phyloP scores from a whole-genome alignment of 306 rosid species.

The Cotoneaster glaucophyllus region DNA sequence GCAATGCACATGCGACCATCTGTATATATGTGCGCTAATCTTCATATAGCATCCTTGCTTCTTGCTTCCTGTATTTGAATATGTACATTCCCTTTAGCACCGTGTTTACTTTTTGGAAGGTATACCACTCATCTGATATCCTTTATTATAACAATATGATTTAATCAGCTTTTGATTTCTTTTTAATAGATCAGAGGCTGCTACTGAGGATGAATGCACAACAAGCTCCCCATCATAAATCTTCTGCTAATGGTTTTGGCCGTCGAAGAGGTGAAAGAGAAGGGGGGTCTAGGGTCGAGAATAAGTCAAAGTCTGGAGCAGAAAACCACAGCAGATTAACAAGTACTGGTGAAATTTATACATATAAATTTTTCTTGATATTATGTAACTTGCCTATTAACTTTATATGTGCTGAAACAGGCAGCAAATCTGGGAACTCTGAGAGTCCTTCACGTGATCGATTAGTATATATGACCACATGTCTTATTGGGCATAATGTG shows the following conservation, averaged over 20 bases:
- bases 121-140: background rate
- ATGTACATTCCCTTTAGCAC: background rate
- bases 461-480: constrained; percentile 56
- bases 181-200: constrained; percentile 40
- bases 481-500: constrained; percentile 88
- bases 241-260: constrained; percentile 75
- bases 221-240: constrained; percentile 53
- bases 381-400: constrained; percentile 13
- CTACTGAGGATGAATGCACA: constrained; percentile 65
- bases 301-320: constrained; percentile 57
- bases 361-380: constrained; percentile 5
- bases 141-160: constrained; percentile 8
- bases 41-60: background rate
- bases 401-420: constrained; percentile 41
- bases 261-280: constrained; percentile 79
- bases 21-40: background rate
- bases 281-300: constrained; percentile 49
- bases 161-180: background rate
- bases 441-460: constrained; percentile 74
- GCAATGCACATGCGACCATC: background rate
- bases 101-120: background rate
- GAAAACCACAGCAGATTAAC: constrained; percentile 51
- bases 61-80: background rate
- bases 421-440: constrained; percentile 44
- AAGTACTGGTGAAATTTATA: constrained; percentile 34